Evolutionary conservation across 1,284 basidiomycete genomes (phyloP).

Genomic region (Tetrapyrgos nigripes): DNA sequence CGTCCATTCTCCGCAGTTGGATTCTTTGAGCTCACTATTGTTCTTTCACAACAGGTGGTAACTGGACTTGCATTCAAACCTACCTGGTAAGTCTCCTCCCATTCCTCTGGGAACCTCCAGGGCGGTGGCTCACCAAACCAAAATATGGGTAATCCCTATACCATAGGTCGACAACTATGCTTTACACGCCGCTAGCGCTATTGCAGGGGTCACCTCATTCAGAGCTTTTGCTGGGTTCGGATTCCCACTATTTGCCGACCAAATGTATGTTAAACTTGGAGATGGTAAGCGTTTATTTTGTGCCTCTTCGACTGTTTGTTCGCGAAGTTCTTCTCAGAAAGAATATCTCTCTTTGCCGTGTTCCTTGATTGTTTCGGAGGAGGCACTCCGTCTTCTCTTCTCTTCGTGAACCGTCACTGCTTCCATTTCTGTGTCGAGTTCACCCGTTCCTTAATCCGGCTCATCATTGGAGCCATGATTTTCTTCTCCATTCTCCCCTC

Average conservation of each 20-base stretch:
- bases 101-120: too few species aligned
- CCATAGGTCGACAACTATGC: slow-evolving; percentile 35
- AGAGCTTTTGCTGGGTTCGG: slow-evolving; percentile 37
- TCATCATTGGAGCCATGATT: too few species aligned
- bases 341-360: too few species aligned
- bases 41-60: slow-evolving; percentile 26
- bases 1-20: neutral
- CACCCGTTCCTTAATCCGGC: neutral
- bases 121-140: too few species aligned
- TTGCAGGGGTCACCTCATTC: slow-evolving; percentile 36
- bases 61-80: slow-evolving; percentile 38
- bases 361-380: too few species aligned
- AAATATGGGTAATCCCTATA: too few species aligned
- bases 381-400: too few species aligned
- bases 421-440: neutral
- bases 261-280: slow-evolving; percentile 33
- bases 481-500: too few species aligned
- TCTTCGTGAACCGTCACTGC: too few species aligned
- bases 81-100: slow-evolving; percentile 26
- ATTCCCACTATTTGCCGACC: slow-evolving; percentile 38
- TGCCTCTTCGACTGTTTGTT: too few species aligned
- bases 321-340: too few species aligned
- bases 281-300: slow-evolving; percentile 31
- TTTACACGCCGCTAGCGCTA: slow-evolving; percentile 34
- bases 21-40: neutral